Percentiles rank a stretch among this genome's conserved stretches.
Evolutionary conservation across 805 yeast genomes (phyloP).

Genomic region (Hanseniaspora lindneri): DNA sequence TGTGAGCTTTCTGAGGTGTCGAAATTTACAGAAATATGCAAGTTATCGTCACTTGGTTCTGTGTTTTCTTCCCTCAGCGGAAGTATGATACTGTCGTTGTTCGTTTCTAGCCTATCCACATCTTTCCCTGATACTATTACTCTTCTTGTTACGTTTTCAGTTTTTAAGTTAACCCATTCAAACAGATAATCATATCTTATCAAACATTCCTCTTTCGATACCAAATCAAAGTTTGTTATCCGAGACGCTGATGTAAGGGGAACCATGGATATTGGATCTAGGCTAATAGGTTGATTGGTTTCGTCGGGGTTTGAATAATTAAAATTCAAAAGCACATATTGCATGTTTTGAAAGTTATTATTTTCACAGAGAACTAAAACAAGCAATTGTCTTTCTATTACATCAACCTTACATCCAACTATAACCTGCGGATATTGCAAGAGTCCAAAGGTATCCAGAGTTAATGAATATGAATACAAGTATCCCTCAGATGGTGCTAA

Average conservation of each 20-base stretch:
- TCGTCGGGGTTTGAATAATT: background rate
- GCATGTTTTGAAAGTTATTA: background rate
- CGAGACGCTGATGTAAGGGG: background rate
- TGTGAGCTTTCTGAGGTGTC: background rate
- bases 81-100: background rate
- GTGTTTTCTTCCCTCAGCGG: background rate
- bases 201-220: background rate
- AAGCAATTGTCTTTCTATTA: background rate
- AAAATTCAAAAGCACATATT: background rate
- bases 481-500: background rate
- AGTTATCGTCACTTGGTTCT: background rate
- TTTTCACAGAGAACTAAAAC: background rate
- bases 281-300: background rate
- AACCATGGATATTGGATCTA: background rate
- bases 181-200: background rate
- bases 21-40: background rate
- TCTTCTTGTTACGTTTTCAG: background rate
- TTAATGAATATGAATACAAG: background rate
- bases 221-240: background rate
- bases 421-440: background rate
- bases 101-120: too few relatives aligned
- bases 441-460: background rate
- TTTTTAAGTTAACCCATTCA: background rate
- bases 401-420: background rate
- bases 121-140: background rate